Base-by-base conservation (phyloP, 768 basidiomycete genomes). In the Lactarius akahatsu region DNA sequence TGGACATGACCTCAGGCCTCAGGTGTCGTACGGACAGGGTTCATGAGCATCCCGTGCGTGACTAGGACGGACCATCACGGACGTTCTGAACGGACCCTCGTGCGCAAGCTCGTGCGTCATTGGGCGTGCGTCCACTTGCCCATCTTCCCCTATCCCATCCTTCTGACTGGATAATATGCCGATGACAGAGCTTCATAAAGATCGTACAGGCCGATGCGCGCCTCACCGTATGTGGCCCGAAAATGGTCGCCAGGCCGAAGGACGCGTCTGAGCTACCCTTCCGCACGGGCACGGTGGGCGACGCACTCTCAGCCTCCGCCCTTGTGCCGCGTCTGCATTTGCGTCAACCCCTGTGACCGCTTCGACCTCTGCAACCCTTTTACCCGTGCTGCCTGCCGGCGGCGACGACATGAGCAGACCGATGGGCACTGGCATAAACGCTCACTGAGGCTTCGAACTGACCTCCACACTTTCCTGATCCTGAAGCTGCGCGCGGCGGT, bases 261-360 rank as follows among this genome's bases (percentile, higher is more conserved):
- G 96, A 93, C 64, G 92, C 95, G 0, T 96, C 98, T 76, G 88
- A 91, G 63, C 89, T 91, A 67, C 93, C 94, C 0, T 91, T 99
- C 76, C 82, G 89, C 59, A 88, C 90, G 65, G 81, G 83, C 62
- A 80, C 85, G 10, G 88, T 89, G 2, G 83, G 78, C 54, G 77
- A 47, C 23, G 30, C 30, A 32, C 30, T 32, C 30, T 32, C 30
- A 4, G 30, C 30, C 30, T 32, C 30, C 30, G 71, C 68, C 52
- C 66, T 32, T 32, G 30, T 32, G 30, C 30, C 6, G 30, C 30
- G 30, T 32, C 30, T 32, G 57, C 76, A 16, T 36, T 36, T 6
- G 30, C 30, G 30, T 32, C 30, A 32, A 8, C 62, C 23, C 3
- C 59, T 13, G 26, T 41, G 6, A n/a, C 28, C 10, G 11, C 67